Evolutionary conservation across 257 asterid species (phyloP), one percentile per base, ranked within the genome.

Genomic region (Salvia rosmarinus): DNA sequence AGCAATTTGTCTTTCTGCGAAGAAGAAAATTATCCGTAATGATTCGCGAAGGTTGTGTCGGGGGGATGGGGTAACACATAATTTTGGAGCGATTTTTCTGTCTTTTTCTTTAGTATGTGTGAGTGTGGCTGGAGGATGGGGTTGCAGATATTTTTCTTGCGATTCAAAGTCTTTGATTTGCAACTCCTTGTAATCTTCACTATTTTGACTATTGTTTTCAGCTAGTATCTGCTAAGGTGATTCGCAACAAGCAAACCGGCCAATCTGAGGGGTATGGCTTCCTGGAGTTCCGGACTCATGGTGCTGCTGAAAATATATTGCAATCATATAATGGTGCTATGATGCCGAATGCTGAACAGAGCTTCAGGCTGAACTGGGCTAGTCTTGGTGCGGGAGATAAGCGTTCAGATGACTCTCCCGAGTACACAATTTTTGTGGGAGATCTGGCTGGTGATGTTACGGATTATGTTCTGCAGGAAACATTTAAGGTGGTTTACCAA

Each of bases 211-310:
- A 21, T 46, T 82, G 50, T 69, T 59, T 75, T 51, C 90, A 91
- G 97, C 89, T 91, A 49, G 69, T 71, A 40, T 74, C 91, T 51
- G 89, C 85, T 5, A 91, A 91, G 85, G 85, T 89, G 5, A 89
- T 91, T 35, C 86, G 92, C 32, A 89, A 85, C 81, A 89, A 87
- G 87, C 89, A 78, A 75, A 84, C 91, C 16, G 81, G 83, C 39
- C 95, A 89, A 64, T 82, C 96, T 5, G 97, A 89, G 82, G 95
- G 96, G 34, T 91, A 89, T 81, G 97, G 97, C n/a, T 91, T 91
- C 62, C 81, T 91, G 16, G 97, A 91, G 76, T 87, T 91, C 72
- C 78, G 93, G 78, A 72, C 83, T 59, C 97, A 51, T 71, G 85
- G 88, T n/a, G 61, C 89, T 16, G 96, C 97, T 67, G 96, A 89